Percentiles rank a stretch among this genome's conserved stretches.
These are phyloP conservation scores for Penicillium malachiteum DNA, from an alignment of 495 filamentous ascomycete genomes.

Conservation along the genomic window DNA sequence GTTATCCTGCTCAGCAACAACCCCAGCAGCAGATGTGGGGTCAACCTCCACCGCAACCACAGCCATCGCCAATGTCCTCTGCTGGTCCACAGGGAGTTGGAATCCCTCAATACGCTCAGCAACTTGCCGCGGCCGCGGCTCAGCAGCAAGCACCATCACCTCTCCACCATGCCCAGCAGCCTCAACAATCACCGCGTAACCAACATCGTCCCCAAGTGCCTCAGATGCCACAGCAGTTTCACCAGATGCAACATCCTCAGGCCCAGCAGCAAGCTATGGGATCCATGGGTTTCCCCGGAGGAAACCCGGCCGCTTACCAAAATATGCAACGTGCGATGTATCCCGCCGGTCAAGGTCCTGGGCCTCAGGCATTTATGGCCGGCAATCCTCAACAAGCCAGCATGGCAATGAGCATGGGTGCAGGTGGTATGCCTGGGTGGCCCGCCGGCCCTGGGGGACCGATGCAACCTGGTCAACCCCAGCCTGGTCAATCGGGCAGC, in stretches of 20 bases:
- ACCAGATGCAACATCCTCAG: slow-evolving; percentile 50
- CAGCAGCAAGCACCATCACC: slow-evolving; percentile 47
- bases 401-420: slow-evolving; percentile 42
- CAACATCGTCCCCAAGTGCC: slow-evolving; percentile 41
- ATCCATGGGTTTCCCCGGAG: slow-evolving; percentile 43
- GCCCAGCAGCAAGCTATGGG: slow-evolving; percentile 60
- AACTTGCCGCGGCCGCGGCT: slow-evolving; percentile 27
- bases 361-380: slow-evolving; percentile 41
- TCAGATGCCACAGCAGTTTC: slow-evolving; percentile 44
- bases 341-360: slow-evolving; percentile 37
- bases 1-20: slow-evolving; percentile 46
- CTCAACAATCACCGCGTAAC: slow-evolving; percentile 51
- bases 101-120: slow-evolving; percentile 47
- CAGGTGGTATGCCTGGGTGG: slow-evolving; percentile 43
- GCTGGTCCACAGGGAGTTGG: slow-evolving; percentile 39
- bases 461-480: slow-evolving; percentile 47
- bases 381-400: slow-evolving; percentile 40
- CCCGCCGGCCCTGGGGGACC: slow-evolving; percentile 31
- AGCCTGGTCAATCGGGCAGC: slow-evolving; percentile 44
- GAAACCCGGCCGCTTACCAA: slow-evolving; percentile 35
- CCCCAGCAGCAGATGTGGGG: slow-evolving; percentile 51
- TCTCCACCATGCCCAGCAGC: slow-evolving; percentile 41
- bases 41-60: slow-evolving; percentile 54
- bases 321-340: slow-evolving; percentile 44
- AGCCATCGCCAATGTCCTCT: slow-evolving; percentile 47